Percentiles rank a stretch among this genome's conserved stretches.
Evolutionary conservation across 306 rosid genomes (phyloP).

Genomic region (Medicago lupulina): DNA sequence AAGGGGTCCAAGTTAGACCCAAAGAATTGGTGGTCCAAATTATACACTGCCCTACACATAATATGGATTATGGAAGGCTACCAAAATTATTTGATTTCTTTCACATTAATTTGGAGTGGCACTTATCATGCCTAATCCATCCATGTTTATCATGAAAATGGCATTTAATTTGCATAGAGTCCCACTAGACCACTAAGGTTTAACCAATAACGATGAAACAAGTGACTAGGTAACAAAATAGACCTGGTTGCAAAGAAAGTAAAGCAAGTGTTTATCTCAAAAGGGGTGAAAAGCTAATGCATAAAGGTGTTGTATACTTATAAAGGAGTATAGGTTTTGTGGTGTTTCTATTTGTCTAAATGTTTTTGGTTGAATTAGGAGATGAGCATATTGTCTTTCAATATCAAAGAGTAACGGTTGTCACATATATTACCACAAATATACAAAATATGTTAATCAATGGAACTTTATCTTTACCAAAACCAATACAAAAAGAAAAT

Average conservation of each 20-base stretch:
- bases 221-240: conserved; percentile 49
- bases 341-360: conserved; percentile 82
- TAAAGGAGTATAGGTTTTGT: conserved; percentile 67
- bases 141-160: conserved; percentile 33
- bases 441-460: conserved; percentile 30
- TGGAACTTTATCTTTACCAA: conserved; percentile 60
- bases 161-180: conserved; percentile 26
- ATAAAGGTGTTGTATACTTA: conserved; percentile 69
- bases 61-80: conserved; percentile 9
- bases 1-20: too few species aligned
- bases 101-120: not conserved
- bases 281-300: conserved; percentile 77
- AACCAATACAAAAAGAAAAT: conserved; percentile 56
- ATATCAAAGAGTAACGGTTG: conserved; percentile 66
- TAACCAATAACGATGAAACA: conserved; percentile 44
- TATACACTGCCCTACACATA: too few species aligned
- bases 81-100: conserved; percentile 4
- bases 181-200: conserved; percentile 18
- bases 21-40: too few species aligned
- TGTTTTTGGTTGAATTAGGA: conserved; percentile 54
- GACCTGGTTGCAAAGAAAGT: conserved; percentile 43
- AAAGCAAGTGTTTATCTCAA: conserved; percentile 62
- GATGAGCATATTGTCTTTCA: conserved; percentile 79
- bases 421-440: conserved; percentile 65
- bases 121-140: conserved; percentile 23